Conservation (phyloP, 2,329 filamentous ascomycete genomes). For the Sphaerulina musiva region DNA sequence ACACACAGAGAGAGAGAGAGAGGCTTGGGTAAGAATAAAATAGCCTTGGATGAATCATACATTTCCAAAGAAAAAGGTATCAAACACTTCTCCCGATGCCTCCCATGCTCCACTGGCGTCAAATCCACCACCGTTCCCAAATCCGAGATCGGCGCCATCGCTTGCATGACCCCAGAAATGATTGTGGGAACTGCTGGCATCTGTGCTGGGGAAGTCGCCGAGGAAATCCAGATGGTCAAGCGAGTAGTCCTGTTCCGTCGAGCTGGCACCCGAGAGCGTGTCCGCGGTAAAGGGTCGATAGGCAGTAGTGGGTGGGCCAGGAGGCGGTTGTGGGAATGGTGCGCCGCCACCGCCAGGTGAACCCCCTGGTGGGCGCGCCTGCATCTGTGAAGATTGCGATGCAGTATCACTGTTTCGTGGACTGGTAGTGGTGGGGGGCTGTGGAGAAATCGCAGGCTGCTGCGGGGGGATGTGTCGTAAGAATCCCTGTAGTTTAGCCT, state of each 20-base stretch:
- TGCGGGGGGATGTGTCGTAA: conserved; percentile 22
- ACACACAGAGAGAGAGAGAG: no score
- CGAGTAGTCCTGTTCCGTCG: conserved; percentile 20
- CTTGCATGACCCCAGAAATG: conserved; percentile 15
- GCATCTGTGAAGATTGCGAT: conserved; percentile 7
- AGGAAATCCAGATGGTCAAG: conserved; percentile 51
- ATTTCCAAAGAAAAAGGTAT: conserved; percentile 66
- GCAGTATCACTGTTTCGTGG: conserved; percentile 16
- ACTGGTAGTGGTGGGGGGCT: conserved; percentile 16
- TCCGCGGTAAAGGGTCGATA: conserved; percentile 8
- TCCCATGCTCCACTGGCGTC: conserved; percentile 47
- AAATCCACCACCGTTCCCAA: conserved; percentile 28
- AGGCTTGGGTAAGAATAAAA: no score
- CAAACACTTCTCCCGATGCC: conserved; percentile 50
- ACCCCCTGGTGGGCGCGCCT: conserved; percentile 28
- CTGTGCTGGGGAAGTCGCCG: conserved; percentile 42
- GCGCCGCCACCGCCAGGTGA: neutral
- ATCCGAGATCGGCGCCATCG: conserved; percentile 53
- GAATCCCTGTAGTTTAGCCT: conserved; percentile 17
- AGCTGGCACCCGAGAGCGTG: conserved; percentile 4
- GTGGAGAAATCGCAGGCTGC: conserved; percentile 16
- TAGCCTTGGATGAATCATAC: no score
- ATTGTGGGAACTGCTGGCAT: conserved; percentile 35
- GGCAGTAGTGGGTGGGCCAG: conserved; percentile 17
- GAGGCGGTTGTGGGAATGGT: conserved; percentile 20